Percentiles rank a stretch among this genome's conserved stretches.
These are phyloP conservation scores for Typha latifolia DNA, from an alignment of 176 grass and related monocot species.

Conservation along the genomic window DNA sequence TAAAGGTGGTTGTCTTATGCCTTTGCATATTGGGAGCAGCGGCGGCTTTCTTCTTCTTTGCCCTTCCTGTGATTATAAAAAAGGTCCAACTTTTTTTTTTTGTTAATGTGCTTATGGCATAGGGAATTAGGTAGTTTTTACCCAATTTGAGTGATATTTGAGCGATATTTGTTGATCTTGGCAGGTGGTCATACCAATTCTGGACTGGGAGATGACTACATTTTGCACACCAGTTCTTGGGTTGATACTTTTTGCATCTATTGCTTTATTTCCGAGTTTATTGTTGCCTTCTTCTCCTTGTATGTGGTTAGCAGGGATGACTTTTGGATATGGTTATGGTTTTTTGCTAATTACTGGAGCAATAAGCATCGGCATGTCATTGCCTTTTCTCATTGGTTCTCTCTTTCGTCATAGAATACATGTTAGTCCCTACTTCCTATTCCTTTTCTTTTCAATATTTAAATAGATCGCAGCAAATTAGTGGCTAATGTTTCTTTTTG, in stretches of 20 bases:
- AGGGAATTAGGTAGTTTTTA: background rate
- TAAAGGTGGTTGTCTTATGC: no score
- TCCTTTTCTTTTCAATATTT: background rate
- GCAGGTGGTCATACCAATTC: conserved; percentile 62
- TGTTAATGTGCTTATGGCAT: background rate
- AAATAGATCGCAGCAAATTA: no score
- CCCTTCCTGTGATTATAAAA: no score
- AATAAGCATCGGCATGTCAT: conserved; percentile 77
- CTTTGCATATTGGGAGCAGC: no score
- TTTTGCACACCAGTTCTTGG: conserved; percentile 61
- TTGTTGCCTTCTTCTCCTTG: conserved; percentile 85
- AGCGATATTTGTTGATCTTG: conserved; percentile 4
- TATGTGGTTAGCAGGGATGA: conserved; percentile 95
- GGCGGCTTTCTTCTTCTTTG: no score
- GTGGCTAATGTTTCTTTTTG: conserved; percentile 1
- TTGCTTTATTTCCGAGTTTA: conserved; percentile 74
- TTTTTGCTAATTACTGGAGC: conserved; percentile 77
- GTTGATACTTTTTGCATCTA: conserved; percentile 60
- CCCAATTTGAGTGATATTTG: conserved; percentile 6
- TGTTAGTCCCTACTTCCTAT: conserved; percentile 44
- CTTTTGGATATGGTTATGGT: conserved; percentile 83
- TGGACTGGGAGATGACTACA: conserved; percentile 62
- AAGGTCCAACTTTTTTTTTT: no score
- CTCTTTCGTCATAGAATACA: conserved; percentile 56
- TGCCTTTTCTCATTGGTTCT: conserved; percentile 84